Evolutionary conservation across 2,329 filamentous ascomycete species (phyloP).

Genomic region (Nemania serpens): DNA sequence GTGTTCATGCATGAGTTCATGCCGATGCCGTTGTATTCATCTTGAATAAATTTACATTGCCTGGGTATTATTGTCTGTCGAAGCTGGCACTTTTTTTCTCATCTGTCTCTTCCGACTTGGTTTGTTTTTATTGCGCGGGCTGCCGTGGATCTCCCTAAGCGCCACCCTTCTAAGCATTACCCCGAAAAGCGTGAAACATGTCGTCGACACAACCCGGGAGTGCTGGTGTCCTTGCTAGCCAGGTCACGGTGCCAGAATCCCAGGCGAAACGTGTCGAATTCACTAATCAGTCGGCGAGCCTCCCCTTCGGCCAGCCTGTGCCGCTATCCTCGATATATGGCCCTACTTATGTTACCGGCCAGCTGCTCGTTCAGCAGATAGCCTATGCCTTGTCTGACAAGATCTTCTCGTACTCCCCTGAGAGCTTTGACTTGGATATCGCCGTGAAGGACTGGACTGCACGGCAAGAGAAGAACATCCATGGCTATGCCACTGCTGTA

Average conservation of each 20-base stretch:
- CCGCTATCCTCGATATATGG: conserved; percentile 70
- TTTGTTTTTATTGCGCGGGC: conserved; percentile 25
- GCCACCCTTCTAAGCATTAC: conserved; percentile 19
- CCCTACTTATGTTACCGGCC: conserved; percentile 89
- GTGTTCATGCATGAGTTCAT: too few relatives aligned
- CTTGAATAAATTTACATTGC: too few relatives aligned
- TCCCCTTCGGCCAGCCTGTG: conserved; percentile 62
- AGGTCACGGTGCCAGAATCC: conserved; percentile 39
- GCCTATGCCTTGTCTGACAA: conserved; percentile 95
- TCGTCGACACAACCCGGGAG: conserved; percentile 47
- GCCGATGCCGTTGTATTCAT: conserved; percentile 11
- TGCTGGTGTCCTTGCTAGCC: conserved; percentile 39
- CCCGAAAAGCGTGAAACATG: conserved; percentile 33
- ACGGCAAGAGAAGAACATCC: conserved; percentile 74
- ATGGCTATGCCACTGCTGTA: conserved; percentile 79
- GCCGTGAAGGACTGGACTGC: conserved; percentile 79
- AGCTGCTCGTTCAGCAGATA: conserved; percentile 93
- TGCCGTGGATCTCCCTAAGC: conserved; percentile 22
- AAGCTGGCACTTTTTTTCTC: background rate
- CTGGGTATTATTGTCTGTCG: background rate
- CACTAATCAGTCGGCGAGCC: conserved; percentile 54
- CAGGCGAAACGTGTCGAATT: conserved; percentile 42
- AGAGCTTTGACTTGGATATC: conserved; percentile 87
- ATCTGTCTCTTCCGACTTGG: conserved; percentile 17
- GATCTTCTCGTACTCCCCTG: conserved; percentile 94